Evolutionary conservation across 2,329 filamentous ascomycete genomes (phyloP).

Genomic region (Penicillium griseofulvum): DNA sequence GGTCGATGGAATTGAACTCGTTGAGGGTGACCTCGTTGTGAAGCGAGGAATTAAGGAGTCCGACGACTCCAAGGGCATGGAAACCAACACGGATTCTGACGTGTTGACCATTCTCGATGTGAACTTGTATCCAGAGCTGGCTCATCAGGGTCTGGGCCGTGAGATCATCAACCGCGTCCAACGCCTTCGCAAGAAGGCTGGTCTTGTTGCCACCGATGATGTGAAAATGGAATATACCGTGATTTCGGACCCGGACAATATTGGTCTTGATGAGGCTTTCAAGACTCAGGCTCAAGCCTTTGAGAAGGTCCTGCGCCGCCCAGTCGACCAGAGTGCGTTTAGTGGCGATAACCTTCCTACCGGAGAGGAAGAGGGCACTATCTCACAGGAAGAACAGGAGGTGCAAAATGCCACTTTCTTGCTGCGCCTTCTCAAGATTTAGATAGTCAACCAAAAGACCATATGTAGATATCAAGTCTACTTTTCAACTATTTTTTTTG

Average conservation of each 20-base stretch:
- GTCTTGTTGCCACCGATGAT: conserved; percentile 86
- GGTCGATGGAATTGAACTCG: conserved; percentile 82
- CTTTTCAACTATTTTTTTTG: not conserved
- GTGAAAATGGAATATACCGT: conserved; percentile 92
- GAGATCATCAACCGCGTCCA: conserved; percentile 95
- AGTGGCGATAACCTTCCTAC: conserved; percentile 58
- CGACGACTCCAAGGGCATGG: conserved; percentile 68
- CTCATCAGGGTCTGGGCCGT: conserved; percentile 81
- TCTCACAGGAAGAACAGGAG: conserved; percentile 80
- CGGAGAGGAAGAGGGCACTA: conserved; percentile 58
- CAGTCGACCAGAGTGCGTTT: conserved; percentile 67
- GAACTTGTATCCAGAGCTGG: conserved; percentile 77
- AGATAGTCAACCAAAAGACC: conserved; percentile 26
- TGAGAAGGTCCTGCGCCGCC: conserved; percentile 73
- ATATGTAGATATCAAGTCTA: conserved; percentile 11
- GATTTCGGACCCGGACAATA: conserved; percentile 71
- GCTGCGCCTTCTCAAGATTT: conserved; percentile 72
- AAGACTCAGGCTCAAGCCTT: conserved; percentile 65
- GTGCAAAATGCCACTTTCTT: conserved; percentile 79
- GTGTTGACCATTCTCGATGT: conserved; percentile 89
- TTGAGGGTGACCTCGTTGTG: conserved; percentile 78
- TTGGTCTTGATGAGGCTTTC: conserved; percentile 70
- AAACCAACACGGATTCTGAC: conserved; percentile 85
- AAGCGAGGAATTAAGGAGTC: conserved; percentile 75
- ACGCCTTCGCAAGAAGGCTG: conserved; percentile 88